Base-by-base conservation (phyloP, 179 eudicot species). In the Beta corolliflora region DNA sequence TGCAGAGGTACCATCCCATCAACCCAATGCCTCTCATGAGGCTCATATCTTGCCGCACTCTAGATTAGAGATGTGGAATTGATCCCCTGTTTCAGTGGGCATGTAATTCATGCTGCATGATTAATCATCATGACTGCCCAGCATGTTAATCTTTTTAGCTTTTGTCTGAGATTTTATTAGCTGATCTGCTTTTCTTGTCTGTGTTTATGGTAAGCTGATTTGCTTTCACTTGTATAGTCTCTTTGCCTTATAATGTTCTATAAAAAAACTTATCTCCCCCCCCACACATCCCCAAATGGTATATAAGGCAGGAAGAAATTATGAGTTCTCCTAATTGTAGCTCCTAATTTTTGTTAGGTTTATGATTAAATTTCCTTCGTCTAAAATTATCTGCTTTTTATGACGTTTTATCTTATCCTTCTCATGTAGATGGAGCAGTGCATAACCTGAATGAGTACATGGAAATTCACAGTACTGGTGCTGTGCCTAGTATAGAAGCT, bases 381-480 rank as follows among this genome's bases (percentile, higher is more conserved):
- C 69, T 71, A 19, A 29, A 25, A 23, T 46, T 53, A 23, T 12
- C 12, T 52, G 76, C 44, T 19, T 19, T 21, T 83, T 79, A 54
- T 73, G 77, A 60, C 21, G 9, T 18, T 46, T 71, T 67, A 7
- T 46, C 54, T 71, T 56, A 7, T 58, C 5, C 58, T 66, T 19
- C 56, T 77, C 64, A 14, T 82, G 78, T 76, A 93, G 99, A 93
- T 87, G 99, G 98, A 84, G 80, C 90, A 18, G 85, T 87, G 52
- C 98, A 95, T 86, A 95, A 92, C 88, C 88, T 95, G 89, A 90
- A 93, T 45, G 95, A 95, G 78, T 95, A 92, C 89, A 88, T 88
- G 69, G 92, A 92, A 71, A 91, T 93, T 83, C 88, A 87, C 64
- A 79, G 91, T 23, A 81, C 87, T 70, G 90, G 89, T 55, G 87